These are phyloP conservation scores for Leccinum sublutescens DNA, from an alignment of 768 basidiomycete genomes.

Conservation along the genomic window DNA sequence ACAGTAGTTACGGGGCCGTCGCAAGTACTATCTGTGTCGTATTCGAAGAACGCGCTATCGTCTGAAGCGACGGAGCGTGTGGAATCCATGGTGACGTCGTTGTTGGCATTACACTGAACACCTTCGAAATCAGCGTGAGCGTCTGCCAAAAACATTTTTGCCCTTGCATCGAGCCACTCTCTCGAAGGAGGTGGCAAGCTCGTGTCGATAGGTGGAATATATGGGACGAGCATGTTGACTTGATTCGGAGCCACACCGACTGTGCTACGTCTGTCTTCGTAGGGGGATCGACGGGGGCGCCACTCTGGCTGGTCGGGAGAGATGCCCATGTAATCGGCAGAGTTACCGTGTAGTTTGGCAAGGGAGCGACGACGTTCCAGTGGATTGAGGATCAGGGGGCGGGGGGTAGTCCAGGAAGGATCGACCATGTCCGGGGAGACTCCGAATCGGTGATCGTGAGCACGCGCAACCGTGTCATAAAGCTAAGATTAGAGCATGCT, in stretches of 20 bases:
- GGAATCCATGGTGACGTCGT: background rate
- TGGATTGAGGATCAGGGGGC: slow-evolving; percentile 11
- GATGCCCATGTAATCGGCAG: slow-evolving; percentile 27
- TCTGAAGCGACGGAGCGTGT: background rate
- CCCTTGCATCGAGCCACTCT: slow-evolving; percentile 19
- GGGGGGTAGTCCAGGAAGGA: slow-evolving; percentile 10
- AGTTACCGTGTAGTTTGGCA: slow-evolving; percentile 10
- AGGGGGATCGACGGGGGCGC: slow-evolving; percentile 25
- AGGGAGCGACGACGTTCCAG: slow-evolving; percentile 18
- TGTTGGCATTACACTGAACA: background rate
- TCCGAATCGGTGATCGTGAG: slow-evolving; percentile 25
- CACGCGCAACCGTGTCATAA: slow-evolving; percentile 29
- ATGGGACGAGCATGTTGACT: slow-evolving; percentile 27
- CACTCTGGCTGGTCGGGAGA: slow-evolving; percentile 22
- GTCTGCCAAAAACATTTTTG: slow-evolving; percentile 15
- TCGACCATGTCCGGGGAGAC: slow-evolving; percentile 11
- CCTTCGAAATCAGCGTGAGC: slow-evolving; percentile 14
- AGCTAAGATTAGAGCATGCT: slow-evolving; percentile 18
- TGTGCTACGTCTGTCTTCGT: slow-evolving; percentile 24
- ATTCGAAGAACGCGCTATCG: slow-evolving; percentile 18
- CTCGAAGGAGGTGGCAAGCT: slow-evolving; percentile 14
- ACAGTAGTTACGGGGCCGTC: background rate
- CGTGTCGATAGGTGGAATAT: slow-evolving; percentile 24
- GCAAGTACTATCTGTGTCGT: slow-evolving; percentile 23
- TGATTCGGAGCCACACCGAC: slow-evolving; percentile 26